Evolutionary conservation across 2,329 filamentous ascomycete species (phyloP).

Genomic region (Trichophyton mentagrophytes): DNA sequence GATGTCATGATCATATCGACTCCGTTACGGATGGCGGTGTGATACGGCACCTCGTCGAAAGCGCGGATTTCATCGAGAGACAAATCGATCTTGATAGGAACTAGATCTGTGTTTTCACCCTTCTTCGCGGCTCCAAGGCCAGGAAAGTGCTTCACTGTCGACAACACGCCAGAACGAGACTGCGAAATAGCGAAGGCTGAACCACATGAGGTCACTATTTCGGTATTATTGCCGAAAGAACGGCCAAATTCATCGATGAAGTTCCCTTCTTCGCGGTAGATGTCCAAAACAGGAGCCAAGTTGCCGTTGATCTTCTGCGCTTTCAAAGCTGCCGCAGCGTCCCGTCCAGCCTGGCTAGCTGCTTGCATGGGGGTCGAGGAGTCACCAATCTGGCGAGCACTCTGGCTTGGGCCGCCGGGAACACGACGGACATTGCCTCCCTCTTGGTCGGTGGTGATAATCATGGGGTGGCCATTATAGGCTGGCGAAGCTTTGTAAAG

Average conservation of each 20-base stretch:
- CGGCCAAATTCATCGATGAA: constrained; percentile 19
- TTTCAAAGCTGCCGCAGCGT: constrained; percentile 15
- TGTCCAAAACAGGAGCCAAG: constrained; percentile 21
- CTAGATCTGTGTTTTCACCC: constrained; percentile 19
- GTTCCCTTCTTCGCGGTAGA: constrained; percentile 18
- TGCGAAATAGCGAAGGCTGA: constrained; percentile 17
- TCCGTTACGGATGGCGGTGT: constrained; percentile 15
- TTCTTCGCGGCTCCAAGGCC: constrained; percentile 19
- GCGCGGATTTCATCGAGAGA: constrained; percentile 15
- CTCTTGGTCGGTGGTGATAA: constrained; percentile 25
- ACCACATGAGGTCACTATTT: constrained; percentile 16
- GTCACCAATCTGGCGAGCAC: constrained; percentile 9
- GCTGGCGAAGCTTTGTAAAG: constrained; percentile 15
- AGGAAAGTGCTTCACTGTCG: constrained; percentile 23
- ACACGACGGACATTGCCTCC: constrained; percentile 20
- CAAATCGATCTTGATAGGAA: constrained; percentile 19
- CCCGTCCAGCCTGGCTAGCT: constrained; percentile 16
- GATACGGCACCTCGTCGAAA: constrained; percentile 20
- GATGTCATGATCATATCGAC: constrained; percentile 23
- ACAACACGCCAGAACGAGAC: constrained; percentile 15
- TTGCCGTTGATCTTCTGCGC: constrained; percentile 18
- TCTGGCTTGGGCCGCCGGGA: background rate
- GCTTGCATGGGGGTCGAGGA: constrained; percentile 13
- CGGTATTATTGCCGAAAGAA: constrained; percentile 19
- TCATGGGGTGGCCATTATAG: constrained; percentile 17